phyloP scores from a whole-genome alignment of 2,329 filamentous ascomycete species.

The Thyridium curvatum region DNA sequence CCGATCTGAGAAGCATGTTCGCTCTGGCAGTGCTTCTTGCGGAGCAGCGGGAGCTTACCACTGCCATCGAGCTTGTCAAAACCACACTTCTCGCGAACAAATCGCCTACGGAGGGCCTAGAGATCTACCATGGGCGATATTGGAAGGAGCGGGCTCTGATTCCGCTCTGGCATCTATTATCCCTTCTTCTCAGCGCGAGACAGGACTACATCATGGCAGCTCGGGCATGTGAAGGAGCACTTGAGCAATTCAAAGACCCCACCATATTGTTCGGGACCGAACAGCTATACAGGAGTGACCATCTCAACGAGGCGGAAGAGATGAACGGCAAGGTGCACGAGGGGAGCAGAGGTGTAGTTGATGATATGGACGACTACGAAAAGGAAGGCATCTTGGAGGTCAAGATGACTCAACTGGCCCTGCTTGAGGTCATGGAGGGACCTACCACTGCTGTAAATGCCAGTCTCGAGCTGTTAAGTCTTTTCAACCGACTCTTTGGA shows the following conservation, averaged over 20 bases:
- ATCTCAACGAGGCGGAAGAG: constrained; percentile 53
- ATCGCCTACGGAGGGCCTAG: constrained; percentile 35
- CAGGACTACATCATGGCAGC: constrained; percentile 78
- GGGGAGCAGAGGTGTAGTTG: constrained; percentile 49
- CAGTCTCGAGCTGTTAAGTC: constrained; percentile 73
- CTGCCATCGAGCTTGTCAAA: constrained; percentile 78
- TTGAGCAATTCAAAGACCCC: constrained; percentile 79
- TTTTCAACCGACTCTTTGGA: constrained; percentile 79
- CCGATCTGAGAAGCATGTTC: constrained; percentile 73
- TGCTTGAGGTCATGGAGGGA: constrained; percentile 79
- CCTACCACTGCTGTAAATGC: constrained; percentile 82
- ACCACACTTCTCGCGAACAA: constrained; percentile 61
- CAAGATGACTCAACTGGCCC: constrained; percentile 86
- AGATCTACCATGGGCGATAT: constrained; percentile 39
- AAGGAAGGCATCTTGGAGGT: constrained; percentile 87
- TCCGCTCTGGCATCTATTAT: constrained; percentile 85
- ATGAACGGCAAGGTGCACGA: constrained; percentile 16
- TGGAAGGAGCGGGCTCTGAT: constrained; percentile 63
- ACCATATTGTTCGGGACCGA: constrained; percentile 61
- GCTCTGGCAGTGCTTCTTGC: constrained; percentile 79
- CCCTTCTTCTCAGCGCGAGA: constrained; percentile 76
- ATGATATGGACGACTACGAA: constrained; percentile 77
- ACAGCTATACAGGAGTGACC: constrained; percentile 57
- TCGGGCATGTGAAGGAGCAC: constrained; percentile 80
- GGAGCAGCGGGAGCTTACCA: constrained; percentile 73